These are phyloP conservation scores for Copromyces sp. DNA, from an alignment of 495 filamentous ascomycete genomes.

Conservation along the genomic window DNA sequence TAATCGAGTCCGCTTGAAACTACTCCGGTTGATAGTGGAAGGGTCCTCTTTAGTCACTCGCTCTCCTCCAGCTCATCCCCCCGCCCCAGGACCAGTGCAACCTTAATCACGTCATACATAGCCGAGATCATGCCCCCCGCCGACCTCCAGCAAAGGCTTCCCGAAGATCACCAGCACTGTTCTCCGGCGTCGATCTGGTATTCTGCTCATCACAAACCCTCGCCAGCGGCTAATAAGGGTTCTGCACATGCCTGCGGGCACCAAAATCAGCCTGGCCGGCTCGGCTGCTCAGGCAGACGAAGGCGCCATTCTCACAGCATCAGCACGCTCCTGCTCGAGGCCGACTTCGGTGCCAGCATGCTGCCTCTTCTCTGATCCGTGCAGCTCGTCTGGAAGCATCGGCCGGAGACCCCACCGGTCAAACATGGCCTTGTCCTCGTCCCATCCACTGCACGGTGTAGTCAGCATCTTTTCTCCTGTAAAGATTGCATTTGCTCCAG, in stretches of 20 bases:
- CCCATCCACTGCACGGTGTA: slow-evolving; percentile 79
- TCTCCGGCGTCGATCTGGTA: not conserved
- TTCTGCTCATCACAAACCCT: not conserved
- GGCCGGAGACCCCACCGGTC: slow-evolving; percentile 64
- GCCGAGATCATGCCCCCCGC: not conserved
- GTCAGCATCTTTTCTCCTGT: slow-evolving; percentile 91
- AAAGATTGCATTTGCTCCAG: slow-evolving; percentile 80
- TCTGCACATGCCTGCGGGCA: not conserved
- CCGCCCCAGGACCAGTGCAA: not conserved
- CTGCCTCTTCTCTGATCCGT: not conserved
- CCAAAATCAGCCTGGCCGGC: not conserved
- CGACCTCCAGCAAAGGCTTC: not conserved
- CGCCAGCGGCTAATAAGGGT: not conserved
- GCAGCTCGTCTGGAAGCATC: slow-evolving; percentile 13
- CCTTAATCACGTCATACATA: not conserved
- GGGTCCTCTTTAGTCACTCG: not conserved
- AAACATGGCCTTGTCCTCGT: slow-evolving; percentile 73
- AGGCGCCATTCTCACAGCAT: not conserved
- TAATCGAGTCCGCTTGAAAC: not conserved
- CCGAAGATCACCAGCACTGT: not conserved
- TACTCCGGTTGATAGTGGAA: not conserved
- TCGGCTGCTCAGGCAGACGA: not conserved
- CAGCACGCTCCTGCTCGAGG: not conserved
- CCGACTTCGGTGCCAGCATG: not conserved
- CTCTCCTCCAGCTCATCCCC: not conserved